A percentile compares a stretch with the other conserved stretches of the same genome.
These are phyloP conservation scores for Lepidopterella palustris DNA, from an alignment of 495 filamentous ascomycete species.

Conservation along the genomic window DNA sequence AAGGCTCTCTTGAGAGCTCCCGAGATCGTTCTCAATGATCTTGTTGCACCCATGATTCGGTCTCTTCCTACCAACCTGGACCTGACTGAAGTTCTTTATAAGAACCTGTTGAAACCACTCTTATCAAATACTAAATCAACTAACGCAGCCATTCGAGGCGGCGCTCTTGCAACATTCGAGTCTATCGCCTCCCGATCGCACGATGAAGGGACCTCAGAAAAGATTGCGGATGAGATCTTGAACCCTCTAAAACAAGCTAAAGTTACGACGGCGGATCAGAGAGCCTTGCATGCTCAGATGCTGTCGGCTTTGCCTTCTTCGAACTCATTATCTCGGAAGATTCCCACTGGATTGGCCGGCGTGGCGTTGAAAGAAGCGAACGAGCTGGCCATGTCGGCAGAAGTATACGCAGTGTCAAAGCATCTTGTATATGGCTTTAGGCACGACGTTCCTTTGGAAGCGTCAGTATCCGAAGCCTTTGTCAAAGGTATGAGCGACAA, in stretches of 20 bases:
- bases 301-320: conserved; percentile 56
- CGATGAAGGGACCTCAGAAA: conserved; percentile 50
- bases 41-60: conserved; percentile 62
- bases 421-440: conserved; percentile 54
- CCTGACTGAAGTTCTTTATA: conserved; percentile 62
- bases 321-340: conserved; percentile 51
- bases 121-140: conserved; percentile 84
- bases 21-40: conserved; percentile 74
- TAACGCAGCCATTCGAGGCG: conserved; percentile 67
- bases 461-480: conserved; percentile 60
- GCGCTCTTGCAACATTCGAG: conserved; percentile 65
- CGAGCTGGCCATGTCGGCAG: conserved; percentile 70
- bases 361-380: conserved; percentile 75
- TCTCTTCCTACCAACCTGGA: conserved; percentile 66
- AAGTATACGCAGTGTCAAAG: conserved; percentile 59
- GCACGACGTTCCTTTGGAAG: conserved; percentile 52
- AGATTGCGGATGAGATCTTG: conserved; percentile 69
- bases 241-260: conserved; percentile 73
- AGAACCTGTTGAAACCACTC: conserved; percentile 73
- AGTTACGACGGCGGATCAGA: conserved; percentile 71
- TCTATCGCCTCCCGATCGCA: conserved; percentile 52
- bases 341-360: conserved; percentile 58
- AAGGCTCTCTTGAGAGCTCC: conserved; percentile 83
- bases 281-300: conserved; percentile 71
- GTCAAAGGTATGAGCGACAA: conserved; percentile 82